These are phyloP conservation scores for Phytophthora fragariae DNA, from an alignment of 352 stramenopile species.

Conservation along the genomic window DNA sequence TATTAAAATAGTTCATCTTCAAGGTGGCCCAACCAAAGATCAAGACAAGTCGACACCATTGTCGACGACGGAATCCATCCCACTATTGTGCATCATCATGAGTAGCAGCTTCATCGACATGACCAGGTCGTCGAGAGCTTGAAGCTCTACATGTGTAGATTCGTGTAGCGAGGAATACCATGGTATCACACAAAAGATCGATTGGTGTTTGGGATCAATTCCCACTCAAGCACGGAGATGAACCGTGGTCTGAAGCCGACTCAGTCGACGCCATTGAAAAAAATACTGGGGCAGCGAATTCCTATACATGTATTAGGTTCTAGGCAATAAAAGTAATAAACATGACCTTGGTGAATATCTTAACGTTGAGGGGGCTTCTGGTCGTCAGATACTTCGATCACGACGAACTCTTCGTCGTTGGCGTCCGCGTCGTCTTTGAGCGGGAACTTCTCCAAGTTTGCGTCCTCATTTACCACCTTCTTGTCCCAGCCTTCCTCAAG, in stretches of 20 bases:
- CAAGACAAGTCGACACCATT: not conserved
- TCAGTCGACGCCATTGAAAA: not conserved
- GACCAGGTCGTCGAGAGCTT: not conserved
- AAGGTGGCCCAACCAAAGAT: too few species aligned
- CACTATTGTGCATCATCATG: not conserved
- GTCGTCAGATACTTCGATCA: not conserved
- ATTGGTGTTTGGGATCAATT: not conserved
- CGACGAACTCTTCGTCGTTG: slow-evolving; percentile 19
- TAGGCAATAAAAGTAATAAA: not conserved
- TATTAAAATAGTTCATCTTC: too few species aligned
- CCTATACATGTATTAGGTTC: not conserved
- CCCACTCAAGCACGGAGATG: not conserved
- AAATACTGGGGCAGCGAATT: not conserved
- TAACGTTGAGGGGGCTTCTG: slow-evolving; percentile 9
- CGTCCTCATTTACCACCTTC: slow-evolving; percentile 19
- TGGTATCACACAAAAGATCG: too few species aligned
- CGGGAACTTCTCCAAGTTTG: slow-evolving; percentile 26
- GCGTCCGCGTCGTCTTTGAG: slow-evolving; percentile 23
- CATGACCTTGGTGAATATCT: not conserved
- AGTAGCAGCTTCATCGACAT: not conserved
- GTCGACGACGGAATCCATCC: not conserved
- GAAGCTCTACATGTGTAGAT: too few species aligned
- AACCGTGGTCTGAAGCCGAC: not conserved
- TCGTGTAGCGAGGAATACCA: not conserved
- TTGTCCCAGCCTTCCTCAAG: slow-evolving; percentile 34